Conservation (phyloP, 1,284 basidiomycete species). For the Ustilago tritici region DNA sequence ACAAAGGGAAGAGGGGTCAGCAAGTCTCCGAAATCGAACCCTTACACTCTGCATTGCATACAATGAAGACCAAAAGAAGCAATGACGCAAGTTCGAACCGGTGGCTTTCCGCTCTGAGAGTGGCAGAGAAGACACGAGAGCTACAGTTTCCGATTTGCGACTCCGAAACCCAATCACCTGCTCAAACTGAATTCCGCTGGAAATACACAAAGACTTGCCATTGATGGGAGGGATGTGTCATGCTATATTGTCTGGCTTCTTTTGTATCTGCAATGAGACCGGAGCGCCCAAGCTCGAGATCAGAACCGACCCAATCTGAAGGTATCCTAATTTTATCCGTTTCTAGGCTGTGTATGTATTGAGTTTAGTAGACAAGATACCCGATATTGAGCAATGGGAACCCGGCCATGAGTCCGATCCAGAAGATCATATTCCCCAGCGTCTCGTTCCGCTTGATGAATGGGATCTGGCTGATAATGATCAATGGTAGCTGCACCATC, state of each 20-base stretch:
- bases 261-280: not conserved
- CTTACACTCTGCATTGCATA: not conserved
- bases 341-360: not conserved
- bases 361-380: conserved; percentile 70
- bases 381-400: conserved; percentile 92
- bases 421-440: conserved; percentile 79
- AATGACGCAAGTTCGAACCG: not conserved
- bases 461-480: conserved; percentile 77
- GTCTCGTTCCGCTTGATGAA: conserved; percentile 58
- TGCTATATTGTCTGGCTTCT: not conserved
- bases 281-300: too few relatives aligned
- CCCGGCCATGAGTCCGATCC: conserved; percentile 84
- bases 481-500: conserved; percentile 92
- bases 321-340: not conserved
- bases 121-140: not conserved
- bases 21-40: not conserved
- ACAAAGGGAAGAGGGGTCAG: not conserved
- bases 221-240: not conserved
- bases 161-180: not conserved
- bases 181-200: not conserved
- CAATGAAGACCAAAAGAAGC: not conserved
- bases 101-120: not conserved
- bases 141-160: not conserved
- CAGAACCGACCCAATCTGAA: not conserved
- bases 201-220: not conserved